Percentiles rank a stretch among this genome's conserved stretches.
Evolutionary conservation across 257 asterid species (phyloP).

Genomic region (Striga asiatica): DNA sequence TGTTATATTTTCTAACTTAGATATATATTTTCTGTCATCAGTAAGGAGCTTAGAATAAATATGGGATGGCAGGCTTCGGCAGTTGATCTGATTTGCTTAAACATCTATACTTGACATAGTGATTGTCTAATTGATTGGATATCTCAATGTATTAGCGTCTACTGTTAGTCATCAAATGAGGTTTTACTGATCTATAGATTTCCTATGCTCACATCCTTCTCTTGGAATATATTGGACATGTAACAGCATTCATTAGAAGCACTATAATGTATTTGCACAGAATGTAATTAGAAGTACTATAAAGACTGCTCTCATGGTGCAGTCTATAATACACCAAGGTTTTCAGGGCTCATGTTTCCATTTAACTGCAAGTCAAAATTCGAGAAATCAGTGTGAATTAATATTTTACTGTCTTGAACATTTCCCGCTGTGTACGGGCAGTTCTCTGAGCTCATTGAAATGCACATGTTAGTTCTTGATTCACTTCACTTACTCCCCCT

Average conservation of each 20-base stretch:
- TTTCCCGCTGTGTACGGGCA: neutral
- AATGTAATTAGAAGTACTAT: neutral
- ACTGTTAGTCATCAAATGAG: too few species aligned
- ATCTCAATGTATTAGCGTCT: too few species aligned
- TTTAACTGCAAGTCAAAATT: neutral
- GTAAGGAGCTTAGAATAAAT: neutral
- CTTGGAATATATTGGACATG: too few species aligned
- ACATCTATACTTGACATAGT: neutral
- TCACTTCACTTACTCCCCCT: neutral
- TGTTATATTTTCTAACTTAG: neutral
- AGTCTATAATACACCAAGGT: neutral
- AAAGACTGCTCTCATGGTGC: neutral
- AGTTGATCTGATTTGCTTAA: neutral
- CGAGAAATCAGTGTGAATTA: neutral
- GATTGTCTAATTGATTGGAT: neutral
- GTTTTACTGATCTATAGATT: too few species aligned
- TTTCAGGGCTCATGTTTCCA: neutral
- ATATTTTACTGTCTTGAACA: neutral
- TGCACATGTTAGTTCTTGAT: neutral
- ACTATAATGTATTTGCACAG: neutral
- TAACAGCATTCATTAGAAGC: too few species aligned
- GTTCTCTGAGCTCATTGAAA: neutral
- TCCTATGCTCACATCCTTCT: too few species aligned
- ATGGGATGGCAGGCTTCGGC: conserved; percentile 2
- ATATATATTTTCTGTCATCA: neutral